Conservation (phyloP, 331 rosid genomes). For the Rosa hybrid region DNA sequence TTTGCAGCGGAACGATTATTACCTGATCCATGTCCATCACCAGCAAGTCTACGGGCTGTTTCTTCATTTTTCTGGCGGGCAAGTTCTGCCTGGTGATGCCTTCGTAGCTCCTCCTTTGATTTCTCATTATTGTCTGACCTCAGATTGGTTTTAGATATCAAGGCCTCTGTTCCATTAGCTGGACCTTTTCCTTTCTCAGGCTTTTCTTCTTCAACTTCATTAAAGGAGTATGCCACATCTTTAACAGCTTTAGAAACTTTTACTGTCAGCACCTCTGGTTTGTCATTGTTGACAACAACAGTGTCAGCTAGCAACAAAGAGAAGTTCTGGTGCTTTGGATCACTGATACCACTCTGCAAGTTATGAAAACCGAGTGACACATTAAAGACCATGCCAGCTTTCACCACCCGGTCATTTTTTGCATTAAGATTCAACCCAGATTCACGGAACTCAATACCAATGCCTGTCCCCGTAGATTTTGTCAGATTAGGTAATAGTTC, state of each 20-base stretch:
- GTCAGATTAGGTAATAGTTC: slow-evolving; percentile 48
- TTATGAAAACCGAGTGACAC: slow-evolving; percentile 52
- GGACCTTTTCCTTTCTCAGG: slow-evolving; percentile 26
- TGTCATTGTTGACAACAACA: slow-evolving; percentile 43
- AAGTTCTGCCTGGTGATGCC: slow-evolving; percentile 58
- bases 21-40: slow-evolving; percentile 39
- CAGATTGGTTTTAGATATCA: slow-evolving; percentile 46
- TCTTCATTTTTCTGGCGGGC: slow-evolving; percentile 61
- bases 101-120: slow-evolving; percentile 56
- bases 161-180: slow-evolving; percentile 36
- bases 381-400: slow-evolving; percentile 55
- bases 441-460: slow-evolving; percentile 61
- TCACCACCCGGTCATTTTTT: slow-evolving; percentile 48
- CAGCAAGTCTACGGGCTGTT: slow-evolving; percentile 58
- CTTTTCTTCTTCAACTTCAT: slow-evolving; percentile 45
- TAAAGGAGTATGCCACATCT: slow-evolving; percentile 54
- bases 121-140: slow-evolving; percentile 55
- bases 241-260: slow-evolving; percentile 42
- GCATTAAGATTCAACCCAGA: slow-evolving; percentile 53
- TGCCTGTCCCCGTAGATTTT: slow-evolving; percentile 56
- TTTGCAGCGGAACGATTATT: slow-evolving; percentile 42
- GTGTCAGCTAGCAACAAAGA: slow-evolving; percentile 56
- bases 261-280: slow-evolving; percentile 41
- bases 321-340: slow-evolving; percentile 38
- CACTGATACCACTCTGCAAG: slow-evolving; percentile 30